Evolutionary conservation across 768 basidiomycete genomes (phyloP), one percentile per base, ranked within the genome.

Genomic region (Sporobolomyces roseus): DNA sequence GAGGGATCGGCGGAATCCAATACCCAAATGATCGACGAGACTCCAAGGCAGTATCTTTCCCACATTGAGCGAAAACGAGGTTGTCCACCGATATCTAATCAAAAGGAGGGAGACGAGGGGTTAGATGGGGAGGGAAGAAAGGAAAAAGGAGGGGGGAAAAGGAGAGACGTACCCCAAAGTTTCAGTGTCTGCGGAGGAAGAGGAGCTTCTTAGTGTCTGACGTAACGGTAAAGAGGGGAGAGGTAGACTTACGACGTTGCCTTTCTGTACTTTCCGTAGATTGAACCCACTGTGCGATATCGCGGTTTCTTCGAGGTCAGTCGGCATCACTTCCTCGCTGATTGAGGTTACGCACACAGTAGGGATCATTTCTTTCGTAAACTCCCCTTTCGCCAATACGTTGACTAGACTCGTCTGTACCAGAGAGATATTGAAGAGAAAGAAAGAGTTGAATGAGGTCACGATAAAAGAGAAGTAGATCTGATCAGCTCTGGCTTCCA

Each of bases 61-160:
- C 71, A 72, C 63, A 72, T 72, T 27, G 70, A 72, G 8, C 71
- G 66, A 54, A 72, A 72, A 1, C 71, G 63, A 4, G 71, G 71
- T 54, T 72, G 71, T 1, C 71, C 71, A 1, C 66, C 71, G 33
- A 72, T 68, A 48, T 72, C 71, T 72, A n/a, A n/a, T n/a, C n/a
- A n/a, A n/a, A n/a, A n/a, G 30, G 17, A 23, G 21, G 1, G 21
- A 58, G 14, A 9, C 25, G 19, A 33, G 17, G 25, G 33, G n/a
- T 19, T 16, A 53, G 29, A n/a, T 19, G 53, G 27, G 13, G 23
- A 8, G 49, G 29, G 25, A 36, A 7, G 1, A 4, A 9, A 35
- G 8, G 33, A 38, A 36, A 21, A 25, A 6, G 45, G 29, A 27
- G 33, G 30, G 30, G 35, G 38, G 32, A n/a, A 53, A 23, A 30